These are phyloP conservation scores for Diutina pseudorugosa DNA, from an alignment of 1,139 yeast species.

Conservation along the genomic window DNA sequence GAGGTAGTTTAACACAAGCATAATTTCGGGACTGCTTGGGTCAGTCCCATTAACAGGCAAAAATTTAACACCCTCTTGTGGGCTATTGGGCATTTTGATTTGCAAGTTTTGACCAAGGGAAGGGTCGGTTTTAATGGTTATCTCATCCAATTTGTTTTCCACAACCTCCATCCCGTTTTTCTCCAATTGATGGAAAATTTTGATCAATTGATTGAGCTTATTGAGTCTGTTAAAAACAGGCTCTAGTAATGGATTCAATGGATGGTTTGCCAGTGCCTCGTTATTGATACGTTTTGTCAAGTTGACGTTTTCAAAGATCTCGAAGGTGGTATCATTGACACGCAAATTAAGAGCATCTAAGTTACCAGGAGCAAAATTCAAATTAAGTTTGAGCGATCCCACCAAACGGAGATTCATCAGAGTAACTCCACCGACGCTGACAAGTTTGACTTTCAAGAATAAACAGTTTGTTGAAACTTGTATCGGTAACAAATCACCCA, in stretches of 20 bases:
- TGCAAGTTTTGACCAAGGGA: not conserved
- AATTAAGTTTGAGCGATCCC: not conserved
- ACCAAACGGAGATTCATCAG: not conserved
- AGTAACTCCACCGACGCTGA: not conserved
- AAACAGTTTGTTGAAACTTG: not conserved
- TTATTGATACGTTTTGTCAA: not conserved
- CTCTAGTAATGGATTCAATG: conserved; percentile 12
- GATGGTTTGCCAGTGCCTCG: not conserved
- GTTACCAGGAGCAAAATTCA: not conserved
- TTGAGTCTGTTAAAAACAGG: conserved; percentile 19
- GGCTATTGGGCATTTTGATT: not conserved
- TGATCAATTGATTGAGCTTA: conserved; percentile 21
- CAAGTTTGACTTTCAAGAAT: not conserved
- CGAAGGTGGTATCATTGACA: not conserved
- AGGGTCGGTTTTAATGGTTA: conserved; percentile 20
- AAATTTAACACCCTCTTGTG: not conserved
- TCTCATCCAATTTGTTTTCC: conserved; percentile 18
- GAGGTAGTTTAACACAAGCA: not conserved
- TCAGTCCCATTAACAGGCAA: not conserved
- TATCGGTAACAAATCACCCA: not conserved
- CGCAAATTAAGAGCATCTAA: not conserved
- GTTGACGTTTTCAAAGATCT: not conserved
- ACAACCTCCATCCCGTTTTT: conserved; percentile 17
- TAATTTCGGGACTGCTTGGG: not conserved
- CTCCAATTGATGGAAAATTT: conserved; percentile 22